Evolutionary conservation across 495 filamentous ascomycete genomes (phyloP).

Genomic region (Talaromyces stipitatus): DNA sequence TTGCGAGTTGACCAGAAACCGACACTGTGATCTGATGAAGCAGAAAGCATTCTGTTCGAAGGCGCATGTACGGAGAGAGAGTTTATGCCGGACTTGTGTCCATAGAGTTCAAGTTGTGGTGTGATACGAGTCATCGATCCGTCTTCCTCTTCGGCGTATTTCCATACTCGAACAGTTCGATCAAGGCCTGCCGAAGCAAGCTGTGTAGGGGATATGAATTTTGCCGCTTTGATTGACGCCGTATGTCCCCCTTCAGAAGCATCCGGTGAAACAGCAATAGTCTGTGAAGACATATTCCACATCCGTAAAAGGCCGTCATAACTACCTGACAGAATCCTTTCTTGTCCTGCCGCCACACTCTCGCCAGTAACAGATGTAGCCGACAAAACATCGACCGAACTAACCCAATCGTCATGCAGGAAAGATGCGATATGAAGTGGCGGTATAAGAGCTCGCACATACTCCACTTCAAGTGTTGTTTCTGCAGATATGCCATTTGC

Average conservation of each 20-base stretch:
- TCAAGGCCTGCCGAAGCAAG: conserved; percentile 78
- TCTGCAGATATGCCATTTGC: conserved; percentile 82
- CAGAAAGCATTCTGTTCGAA: conserved; percentile 72
- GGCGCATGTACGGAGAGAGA: conserved; percentile 68
- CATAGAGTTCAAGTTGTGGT: conserved; percentile 77
- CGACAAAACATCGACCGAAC: conserved; percentile 80
- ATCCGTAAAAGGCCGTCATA: conserved; percentile 84
- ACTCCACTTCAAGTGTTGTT: conserved; percentile 79
- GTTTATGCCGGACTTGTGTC: conserved; percentile 69
- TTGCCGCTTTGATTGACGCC: conserved; percentile 67
- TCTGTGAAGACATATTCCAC: conserved; percentile 80
- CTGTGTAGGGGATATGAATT: conserved; percentile 67
- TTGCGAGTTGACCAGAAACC: conserved; percentile 80
- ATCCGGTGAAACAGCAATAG: conserved; percentile 60
- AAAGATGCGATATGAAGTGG: conserved; percentile 80
- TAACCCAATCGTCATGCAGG: conserved; percentile 95
- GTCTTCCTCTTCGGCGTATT: conserved; percentile 61
- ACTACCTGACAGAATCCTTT: conserved; percentile 75
- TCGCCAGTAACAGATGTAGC: conserved; percentile 52
- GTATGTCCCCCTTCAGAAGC: conserved; percentile 61
- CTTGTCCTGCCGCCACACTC: conserved; percentile 45
- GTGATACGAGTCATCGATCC: conserved; percentile 54
- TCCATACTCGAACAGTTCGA: conserved; percentile 78
- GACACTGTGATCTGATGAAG: conserved; percentile 69
- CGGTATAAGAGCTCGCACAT: conserved; percentile 83